Evolutionary conservation across 805 yeast genomes (phyloP), one percentile per base, ranked within the genome.

Genomic region (Saturnispora serradocipensis): DNA sequence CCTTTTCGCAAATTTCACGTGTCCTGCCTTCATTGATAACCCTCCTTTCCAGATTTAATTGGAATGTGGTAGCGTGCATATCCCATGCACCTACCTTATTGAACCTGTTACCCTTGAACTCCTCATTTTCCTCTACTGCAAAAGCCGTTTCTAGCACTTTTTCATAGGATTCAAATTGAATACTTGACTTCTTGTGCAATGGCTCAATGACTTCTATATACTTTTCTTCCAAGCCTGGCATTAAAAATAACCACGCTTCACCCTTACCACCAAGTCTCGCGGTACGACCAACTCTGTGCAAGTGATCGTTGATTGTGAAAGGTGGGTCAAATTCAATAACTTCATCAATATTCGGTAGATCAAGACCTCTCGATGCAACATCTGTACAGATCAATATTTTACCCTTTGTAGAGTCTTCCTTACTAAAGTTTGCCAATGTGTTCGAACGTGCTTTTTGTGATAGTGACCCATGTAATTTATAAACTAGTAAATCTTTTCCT

Each of bases 291-390:
- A 90, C 87, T 67, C 99, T 78, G 67, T 93, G 99, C 53, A 93
- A 72, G 74, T 93, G 99, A 64, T 93, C 99, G 56, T 89, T 97
- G 5, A 88, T 74, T 1, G 93, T 78, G 62, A 91, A 90, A 5
- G 99, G 97, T 2, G 99, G 97, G 64, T 93, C 99, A 60, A 82
- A 84, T 66, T 93, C 99, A 18, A 93, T 74, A 32, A 93, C 96
- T 46, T 84, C 80, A 44, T 93, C 79, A 53, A 93, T 88, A 48
- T 80, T 76, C 2, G 97, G 96, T 52, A 93, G 71, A 73, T 93
- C 99, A 56, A 93, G 74, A 56, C 99, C 99, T 70, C 99, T 81
- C 34, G 98, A 83, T 0, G 97, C 99, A 55, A 93, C 98, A 75
- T 93, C 99, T 0, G 99, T 93, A 73, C 98, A 91, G 59, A 93